Evolutionary conservation across 768 basidiomycete genomes (phyloP).

Genomic region (Suillus americanus): DNA sequence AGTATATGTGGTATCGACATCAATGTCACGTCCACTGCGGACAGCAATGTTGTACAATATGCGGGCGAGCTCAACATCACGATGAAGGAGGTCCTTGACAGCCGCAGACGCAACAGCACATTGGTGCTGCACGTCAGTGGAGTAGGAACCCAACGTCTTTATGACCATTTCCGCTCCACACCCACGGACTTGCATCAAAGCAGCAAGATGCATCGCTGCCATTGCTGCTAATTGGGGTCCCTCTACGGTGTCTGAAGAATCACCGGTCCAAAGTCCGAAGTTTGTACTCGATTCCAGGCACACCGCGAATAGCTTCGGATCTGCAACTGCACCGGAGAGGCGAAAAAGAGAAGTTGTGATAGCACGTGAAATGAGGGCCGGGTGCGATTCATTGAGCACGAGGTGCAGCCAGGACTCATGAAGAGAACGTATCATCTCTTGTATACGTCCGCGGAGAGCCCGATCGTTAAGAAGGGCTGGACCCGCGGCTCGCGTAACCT

Average conservation of each 20-base stretch:
- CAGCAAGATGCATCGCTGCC: constrained; percentile 23
- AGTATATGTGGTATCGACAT: constrained; percentile 20
- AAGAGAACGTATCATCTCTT: constrained; percentile 25
- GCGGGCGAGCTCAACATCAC: constrained; percentile 33
- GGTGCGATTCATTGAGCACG: constrained; percentile 4
- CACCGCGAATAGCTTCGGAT: constrained; percentile 35
- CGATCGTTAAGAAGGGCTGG: constrained; percentile 23
- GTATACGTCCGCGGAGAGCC: constrained; percentile 10
- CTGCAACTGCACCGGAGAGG: constrained; percentile 39
- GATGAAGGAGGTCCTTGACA: constrained; percentile 20
- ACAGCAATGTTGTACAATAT: constrained; percentile 35
- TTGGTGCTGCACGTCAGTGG: constrained; percentile 26
- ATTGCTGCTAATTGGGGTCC: constrained; percentile 13
- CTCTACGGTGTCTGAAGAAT: constrained; percentile 9
- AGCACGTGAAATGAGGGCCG: constrained; percentile 34
- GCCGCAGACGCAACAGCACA: constrained; percentile 24
- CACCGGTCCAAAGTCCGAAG: neutral
- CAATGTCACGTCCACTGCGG: constrained; percentile 21
- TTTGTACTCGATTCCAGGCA: constrained; percentile 26
- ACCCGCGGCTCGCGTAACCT: constrained; percentile 15
- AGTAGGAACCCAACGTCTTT: constrained; percentile 23
- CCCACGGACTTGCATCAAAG: constrained; percentile 29
- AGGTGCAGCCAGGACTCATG: constrained; percentile 41
- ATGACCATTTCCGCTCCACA: constrained; percentile 31
- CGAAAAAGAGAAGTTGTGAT: constrained; percentile 46